phyloP scores from a whole-genome alignment of 1,284 basidiomycete genomes.

The Porogramme epimiltina region DNA sequence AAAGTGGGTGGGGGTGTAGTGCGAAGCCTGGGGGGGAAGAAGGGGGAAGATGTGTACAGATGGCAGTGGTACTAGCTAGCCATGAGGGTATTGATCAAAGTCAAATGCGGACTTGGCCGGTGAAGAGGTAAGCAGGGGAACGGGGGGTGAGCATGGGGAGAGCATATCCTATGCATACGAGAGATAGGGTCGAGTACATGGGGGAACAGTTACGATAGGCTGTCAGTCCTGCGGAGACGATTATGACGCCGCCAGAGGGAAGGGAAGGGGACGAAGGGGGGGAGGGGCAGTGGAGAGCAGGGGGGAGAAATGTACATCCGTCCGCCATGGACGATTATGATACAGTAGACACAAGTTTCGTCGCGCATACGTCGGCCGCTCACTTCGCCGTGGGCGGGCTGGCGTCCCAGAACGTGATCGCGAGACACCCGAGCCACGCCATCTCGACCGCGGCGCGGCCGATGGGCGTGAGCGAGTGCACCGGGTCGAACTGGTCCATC shows the following conservation, averaged over 20 bases:
- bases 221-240: not conserved
- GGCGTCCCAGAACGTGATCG: slow-evolving; percentile 59
- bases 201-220: not conserved
- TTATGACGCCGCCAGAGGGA: too few relatives aligned
- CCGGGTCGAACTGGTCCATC: slow-evolving; percentile 38
- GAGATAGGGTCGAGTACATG: slow-evolving; percentile 10
- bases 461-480: slow-evolving; percentile 62
- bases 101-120: not conserved
- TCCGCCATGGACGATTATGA: slow-evolving; percentile 12
- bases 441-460: slow-evolving; percentile 79
- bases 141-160: not conserved
- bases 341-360: slow-evolving; percentile 16
- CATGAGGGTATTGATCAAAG: slow-evolving; percentile 11
- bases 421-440: slow-evolving; percentile 79
- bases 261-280: not conserved
- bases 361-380: not conserved
- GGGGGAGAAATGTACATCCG: slow-evolving; percentile 7
- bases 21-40: too few relatives aligned
- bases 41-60: slow-evolving; percentile 16
- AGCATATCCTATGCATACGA: slow-evolving; percentile 9
- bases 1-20: too few relatives aligned
- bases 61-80: slow-evolving; percentile 9
- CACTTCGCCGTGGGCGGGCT: slow-evolving; percentile 17
- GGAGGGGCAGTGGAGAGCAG: not conserved
- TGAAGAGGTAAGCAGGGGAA: not conserved